Evolutionary conservation across 495 filamentous ascomycete genomes (phyloP).

Genomic region (Beverwykella pulmonaria): DNA sequence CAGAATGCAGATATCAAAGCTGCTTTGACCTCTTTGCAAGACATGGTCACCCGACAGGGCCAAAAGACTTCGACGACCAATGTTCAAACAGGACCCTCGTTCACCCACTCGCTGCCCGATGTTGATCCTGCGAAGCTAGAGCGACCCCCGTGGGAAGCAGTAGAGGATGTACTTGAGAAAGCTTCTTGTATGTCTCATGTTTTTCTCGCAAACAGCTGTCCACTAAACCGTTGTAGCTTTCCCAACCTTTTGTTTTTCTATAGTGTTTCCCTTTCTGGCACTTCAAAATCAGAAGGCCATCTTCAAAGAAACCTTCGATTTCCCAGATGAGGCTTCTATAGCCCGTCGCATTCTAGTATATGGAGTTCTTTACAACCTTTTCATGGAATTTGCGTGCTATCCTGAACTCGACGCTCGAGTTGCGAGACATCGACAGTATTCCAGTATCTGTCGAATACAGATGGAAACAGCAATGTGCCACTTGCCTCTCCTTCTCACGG

Average conservation of each 20-base stretch:
- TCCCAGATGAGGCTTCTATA: constrained; percentile 59
- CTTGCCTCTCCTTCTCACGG: constrained; percentile 61
- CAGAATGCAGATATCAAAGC: constrained; percentile 57
- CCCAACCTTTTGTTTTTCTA: constrained; percentile 26
- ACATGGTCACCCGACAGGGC: constrained; percentile 40
- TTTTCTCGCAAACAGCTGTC: neutral
- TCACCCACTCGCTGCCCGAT: constrained; percentile 7
- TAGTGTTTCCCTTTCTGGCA: constrained; percentile 42
- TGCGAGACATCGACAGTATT: constrained; percentile 42
- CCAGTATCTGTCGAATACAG: constrained; percentile 56
- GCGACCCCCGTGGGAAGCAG: constrained; percentile 22
- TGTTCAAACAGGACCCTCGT: neutral
- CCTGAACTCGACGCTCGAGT: neutral
- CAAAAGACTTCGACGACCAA: neutral
- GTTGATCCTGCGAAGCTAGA: constrained; percentile 21
- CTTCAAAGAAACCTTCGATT: constrained; percentile 63
- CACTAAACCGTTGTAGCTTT: neutral
- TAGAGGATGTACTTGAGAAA: constrained; percentile 20
- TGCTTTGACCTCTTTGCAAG: constrained; percentile 56
- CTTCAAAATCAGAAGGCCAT: constrained; percentile 60
- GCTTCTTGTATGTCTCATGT: constrained; percentile 12
- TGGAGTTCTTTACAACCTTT: constrained; percentile 59
- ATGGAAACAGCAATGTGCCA: constrained; percentile 61
- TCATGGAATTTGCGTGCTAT: constrained; percentile 51
- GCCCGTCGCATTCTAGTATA: constrained; percentile 61